Percentiles rank a stretch among this genome's conserved stretches.
Evolutionary conservation across 768 basidiomycete genomes (phyloP).

Genomic region (Mrakia blollopis): DNA sequence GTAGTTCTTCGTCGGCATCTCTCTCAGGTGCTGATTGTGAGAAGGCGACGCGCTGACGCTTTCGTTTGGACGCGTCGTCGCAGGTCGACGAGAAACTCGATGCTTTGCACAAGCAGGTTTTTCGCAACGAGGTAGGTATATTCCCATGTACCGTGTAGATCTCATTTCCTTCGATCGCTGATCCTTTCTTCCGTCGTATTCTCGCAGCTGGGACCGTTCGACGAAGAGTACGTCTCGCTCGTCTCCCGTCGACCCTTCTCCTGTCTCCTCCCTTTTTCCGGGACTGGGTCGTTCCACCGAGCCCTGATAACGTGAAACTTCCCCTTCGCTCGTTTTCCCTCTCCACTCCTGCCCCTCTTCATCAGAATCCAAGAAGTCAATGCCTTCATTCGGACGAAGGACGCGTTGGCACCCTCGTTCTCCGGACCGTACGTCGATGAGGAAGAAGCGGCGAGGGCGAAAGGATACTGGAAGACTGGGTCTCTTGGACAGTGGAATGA

Average conservation of each 20-base stretch:
- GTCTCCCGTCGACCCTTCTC: too few species aligned
- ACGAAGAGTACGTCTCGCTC: too few species aligned
- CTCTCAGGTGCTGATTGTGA: neutral
- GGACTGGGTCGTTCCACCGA: too few species aligned
- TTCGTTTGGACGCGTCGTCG: neutral
- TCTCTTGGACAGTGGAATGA: too few species aligned
- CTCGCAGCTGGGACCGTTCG: too few species aligned
- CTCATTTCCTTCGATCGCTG: neutral
- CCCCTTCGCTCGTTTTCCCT: too few species aligned
- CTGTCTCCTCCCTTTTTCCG: too few species aligned
- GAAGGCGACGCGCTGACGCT: neutral
- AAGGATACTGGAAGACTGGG: neutral
- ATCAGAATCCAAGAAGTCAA: neutral
- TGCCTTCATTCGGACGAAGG: neutral
- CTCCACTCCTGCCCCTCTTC: neutral
- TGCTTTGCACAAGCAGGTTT: neutral
- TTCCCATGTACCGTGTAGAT: neutral
- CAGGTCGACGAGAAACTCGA: neutral
- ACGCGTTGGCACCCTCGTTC: neutral
- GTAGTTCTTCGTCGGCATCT: too few species aligned
- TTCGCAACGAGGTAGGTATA: neutral
- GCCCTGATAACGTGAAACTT: too few species aligned
- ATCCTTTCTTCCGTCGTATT: neutral
- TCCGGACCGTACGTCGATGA: neutral
- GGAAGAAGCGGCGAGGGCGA: neutral